Conservation (phyloP, 768 basidiomycete species). For the Suillus lakei region DNA sequence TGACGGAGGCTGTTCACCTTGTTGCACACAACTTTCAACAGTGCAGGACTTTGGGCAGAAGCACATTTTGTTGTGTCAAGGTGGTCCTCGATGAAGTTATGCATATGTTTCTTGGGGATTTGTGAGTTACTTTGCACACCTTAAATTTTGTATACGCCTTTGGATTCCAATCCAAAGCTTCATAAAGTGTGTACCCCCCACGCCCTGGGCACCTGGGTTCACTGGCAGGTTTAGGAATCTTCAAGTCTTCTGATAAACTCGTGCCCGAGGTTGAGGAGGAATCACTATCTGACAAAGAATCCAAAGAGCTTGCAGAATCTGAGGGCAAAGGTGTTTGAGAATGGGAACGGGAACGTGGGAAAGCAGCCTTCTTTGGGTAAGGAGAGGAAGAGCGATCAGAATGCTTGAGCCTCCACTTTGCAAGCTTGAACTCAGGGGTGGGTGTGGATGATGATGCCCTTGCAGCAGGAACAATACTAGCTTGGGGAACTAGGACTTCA, state of each 20-base stretch:
- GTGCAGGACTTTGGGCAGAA: slow-evolving; percentile 8
- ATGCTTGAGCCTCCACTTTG: not conserved
- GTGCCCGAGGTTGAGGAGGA: not conserved
- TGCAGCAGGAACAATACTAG: not conserved
- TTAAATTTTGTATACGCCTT: slow-evolving; percentile 22
- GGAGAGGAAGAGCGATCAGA: not conserved
- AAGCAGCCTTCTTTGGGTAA: not conserved
- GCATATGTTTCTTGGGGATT: not conserved
- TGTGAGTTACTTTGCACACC: slow-evolving; percentile 16
- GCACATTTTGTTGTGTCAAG: slow-evolving; percentile 13
- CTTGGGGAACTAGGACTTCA: not conserved
- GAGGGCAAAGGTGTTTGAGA: not conserved
- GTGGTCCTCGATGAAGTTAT: slow-evolving; percentile 13
- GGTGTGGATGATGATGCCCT: not conserved
- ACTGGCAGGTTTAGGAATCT: slow-evolving; percentile 30
- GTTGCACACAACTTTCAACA: not conserved
- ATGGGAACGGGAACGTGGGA: not conserved
- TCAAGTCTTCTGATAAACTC: slow-evolving; percentile 12
- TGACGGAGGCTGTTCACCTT: not conserved
- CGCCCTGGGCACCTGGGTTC: slow-evolving; percentile 26
- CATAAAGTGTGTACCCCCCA: slow-evolving; percentile 31
- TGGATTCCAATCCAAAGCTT: slow-evolving; percentile 23
- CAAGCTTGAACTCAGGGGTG: not conserved
- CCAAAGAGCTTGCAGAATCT: not conserved
- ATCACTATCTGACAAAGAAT: slow-evolving; percentile 3